Evolutionary conservation across 345 rosid species (phyloP).

Genomic region (Eucalyptus melliodora): DNA sequence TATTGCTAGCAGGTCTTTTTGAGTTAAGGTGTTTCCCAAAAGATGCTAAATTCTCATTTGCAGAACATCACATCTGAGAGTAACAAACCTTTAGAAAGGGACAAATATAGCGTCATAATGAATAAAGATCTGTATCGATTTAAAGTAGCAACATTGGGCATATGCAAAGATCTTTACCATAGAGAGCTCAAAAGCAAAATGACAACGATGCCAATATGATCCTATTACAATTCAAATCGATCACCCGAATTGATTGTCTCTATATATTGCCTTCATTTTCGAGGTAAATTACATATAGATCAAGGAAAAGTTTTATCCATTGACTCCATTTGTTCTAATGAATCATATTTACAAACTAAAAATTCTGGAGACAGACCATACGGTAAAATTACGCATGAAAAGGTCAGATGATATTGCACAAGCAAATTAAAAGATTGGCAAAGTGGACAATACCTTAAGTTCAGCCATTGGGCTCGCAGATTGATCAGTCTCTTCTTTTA

Average conservation of each 20-base stretch:
- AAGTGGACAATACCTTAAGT: not conserved
- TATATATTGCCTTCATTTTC: not conserved
- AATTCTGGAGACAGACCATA: not conserved
- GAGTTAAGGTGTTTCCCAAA: not conserved
- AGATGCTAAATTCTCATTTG: not conserved
- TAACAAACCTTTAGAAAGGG: not conserved
- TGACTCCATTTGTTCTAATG: not conserved
- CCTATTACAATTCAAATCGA: not conserved
- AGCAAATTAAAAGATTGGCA: not conserved
- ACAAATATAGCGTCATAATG: not conserved
- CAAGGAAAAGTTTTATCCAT: not conserved
- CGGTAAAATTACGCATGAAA: not conserved
- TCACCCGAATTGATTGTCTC: not conserved
- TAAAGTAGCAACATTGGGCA: not conserved
- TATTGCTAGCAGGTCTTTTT: not conserved
- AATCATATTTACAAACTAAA: not conserved
- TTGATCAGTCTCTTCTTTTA: slow-evolving; percentile 2
- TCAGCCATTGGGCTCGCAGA: not conserved
- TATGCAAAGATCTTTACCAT: not conserved
- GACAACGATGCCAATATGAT: not conserved
- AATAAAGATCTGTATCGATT: not conserved
- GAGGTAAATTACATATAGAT: not conserved
- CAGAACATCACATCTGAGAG: not conserved
- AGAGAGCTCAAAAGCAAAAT: not conserved
- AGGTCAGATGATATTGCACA: not conserved